These are phyloP conservation scores for Rhexocercosporidium sp. DNA, from an alignment of 2,329 filamentous ascomycete species.

Conservation along the genomic window DNA sequence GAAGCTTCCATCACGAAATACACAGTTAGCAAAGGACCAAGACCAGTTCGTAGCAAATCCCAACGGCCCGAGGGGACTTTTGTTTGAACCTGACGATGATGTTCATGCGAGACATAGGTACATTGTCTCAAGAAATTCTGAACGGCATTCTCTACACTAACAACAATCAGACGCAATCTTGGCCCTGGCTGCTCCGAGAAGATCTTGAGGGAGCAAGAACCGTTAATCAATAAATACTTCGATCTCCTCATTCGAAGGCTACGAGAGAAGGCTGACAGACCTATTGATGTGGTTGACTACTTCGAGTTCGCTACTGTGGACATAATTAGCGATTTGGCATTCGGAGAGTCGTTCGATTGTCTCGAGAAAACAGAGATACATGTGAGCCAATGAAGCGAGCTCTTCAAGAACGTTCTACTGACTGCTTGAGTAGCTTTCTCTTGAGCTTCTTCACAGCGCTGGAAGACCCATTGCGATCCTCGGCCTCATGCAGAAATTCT, in stretches of 20 bases:
- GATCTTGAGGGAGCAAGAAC: conserved; percentile 42
- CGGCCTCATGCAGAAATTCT: conserved; percentile 11
- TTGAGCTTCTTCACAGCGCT: neutral
- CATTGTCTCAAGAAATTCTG: neutral
- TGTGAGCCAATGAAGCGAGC: neutral
- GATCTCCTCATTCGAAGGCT: conserved; percentile 46
- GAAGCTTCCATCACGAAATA: conserved; percentile 5
- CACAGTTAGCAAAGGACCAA: conserved; percentile 14
- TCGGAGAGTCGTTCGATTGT: conserved; percentile 48
- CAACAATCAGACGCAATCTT: conserved; percentile 29
- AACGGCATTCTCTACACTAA: neutral
- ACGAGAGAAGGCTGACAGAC: conserved; percentile 25
- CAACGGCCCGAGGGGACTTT: conserved; percentile 1
- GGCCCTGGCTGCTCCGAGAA: conserved; percentile 42
- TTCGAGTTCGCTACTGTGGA: conserved; percentile 46
- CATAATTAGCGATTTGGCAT: conserved; percentile 50
- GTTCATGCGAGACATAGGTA: conserved; percentile 8
- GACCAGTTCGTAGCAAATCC: neutral
- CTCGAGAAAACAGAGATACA: conserved; percentile 29
- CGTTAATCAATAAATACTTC: conserved; percentile 46
- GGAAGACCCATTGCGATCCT: neutral
- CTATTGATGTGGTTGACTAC: conserved; percentile 42
- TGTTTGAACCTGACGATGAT: conserved; percentile 18
- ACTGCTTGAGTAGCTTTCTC: neutral
- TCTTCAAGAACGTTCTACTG: neutral